Conservation (phyloP, 148 eudicot genomes). For the Camellia sinensis region DNA sequence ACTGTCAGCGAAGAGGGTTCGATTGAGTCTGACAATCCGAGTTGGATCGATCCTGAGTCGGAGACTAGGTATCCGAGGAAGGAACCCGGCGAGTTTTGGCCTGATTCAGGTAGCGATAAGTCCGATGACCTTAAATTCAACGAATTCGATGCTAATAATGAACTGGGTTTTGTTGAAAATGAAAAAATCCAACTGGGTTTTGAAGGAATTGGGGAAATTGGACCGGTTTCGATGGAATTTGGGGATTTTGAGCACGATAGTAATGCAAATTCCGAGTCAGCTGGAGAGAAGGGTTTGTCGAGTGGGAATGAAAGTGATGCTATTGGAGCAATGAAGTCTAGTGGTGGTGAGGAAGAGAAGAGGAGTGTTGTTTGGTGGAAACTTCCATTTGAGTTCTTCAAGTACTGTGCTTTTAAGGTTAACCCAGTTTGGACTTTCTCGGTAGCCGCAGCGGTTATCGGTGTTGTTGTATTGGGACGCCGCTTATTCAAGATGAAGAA, state of each 20-base stretch:
- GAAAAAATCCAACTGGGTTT: constrained; percentile 9
- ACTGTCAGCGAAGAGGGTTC: constrained; percentile 26
- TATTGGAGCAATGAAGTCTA: constrained; percentile 11
- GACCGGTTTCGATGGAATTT: background rate
- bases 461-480: constrained; percentile 63
- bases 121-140: constrained; percentile 23
- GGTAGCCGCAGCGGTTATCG: constrained; percentile 78
- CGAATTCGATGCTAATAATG: constrained; percentile 26
- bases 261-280: background rate
- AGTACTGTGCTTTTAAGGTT: constrained; percentile 60
- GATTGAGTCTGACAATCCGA: constrained; percentile 50
- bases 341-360: constrained; percentile 24
- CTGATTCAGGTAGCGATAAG: constrained; percentile 53
- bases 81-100: constrained; percentile 36
- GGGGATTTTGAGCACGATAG: constrained; percentile 18
- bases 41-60: constrained; percentile 77
- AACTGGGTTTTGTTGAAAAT: constrained; percentile 20
- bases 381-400: constrained; percentile 70
- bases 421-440: constrained; percentile 84
- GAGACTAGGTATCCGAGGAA: constrained; percentile 24
- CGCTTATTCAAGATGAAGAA: constrained; percentile 65
- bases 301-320: background rate
- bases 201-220: constrained; percentile 21
- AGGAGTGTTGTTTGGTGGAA: constrained; percentile 71
- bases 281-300: background rate